Conservation (phyloP, 148 eudicot genomes). For the Polygonum maritimum region DNA sequence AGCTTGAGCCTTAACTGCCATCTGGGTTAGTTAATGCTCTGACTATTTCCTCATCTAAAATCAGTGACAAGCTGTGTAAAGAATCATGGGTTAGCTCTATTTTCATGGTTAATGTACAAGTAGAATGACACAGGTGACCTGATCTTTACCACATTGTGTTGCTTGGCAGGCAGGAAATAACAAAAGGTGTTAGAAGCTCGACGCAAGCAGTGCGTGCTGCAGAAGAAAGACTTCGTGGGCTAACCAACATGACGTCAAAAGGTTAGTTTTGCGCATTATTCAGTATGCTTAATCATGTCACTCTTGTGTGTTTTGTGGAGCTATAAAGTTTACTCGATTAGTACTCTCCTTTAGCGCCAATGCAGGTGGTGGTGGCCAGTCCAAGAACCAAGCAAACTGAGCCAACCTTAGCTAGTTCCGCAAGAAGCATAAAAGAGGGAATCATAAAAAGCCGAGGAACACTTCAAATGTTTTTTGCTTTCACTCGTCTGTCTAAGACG, state of each 20-base stretch:
- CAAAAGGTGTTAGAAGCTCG: constrained; percentile 73
- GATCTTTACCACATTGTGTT: background rate
- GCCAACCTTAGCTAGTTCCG: constrained; percentile 53
- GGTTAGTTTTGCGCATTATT: constrained; percentile 32
- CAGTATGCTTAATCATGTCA: background rate
- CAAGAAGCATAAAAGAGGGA: constrained; percentile 50
- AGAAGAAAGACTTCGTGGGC: constrained; percentile 57
- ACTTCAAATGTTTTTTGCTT: constrained; percentile 44
- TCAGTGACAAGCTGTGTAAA: background rate
- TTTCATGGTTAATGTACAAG: background rate
- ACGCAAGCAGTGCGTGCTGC: constrained; percentile 78
- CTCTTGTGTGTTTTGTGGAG: background rate
- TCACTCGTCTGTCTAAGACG: constrained; percentile 40
- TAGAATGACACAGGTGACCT: background rate
- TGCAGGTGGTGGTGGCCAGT: constrained; percentile 49
- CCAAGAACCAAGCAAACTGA: constrained; percentile 22
- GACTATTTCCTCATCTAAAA: background rate
- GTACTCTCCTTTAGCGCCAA: constrained; percentile 66
- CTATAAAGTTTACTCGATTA: constrained; percentile 41
- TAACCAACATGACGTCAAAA: constrained; percentile 48
- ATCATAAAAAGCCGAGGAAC: constrained; percentile 53
- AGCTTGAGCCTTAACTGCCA: background rate
- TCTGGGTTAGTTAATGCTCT: background rate
- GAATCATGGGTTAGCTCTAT: background rate
- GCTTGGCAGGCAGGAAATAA: constrained; percentile 62